Conservation (phyloP, 257 asterid genomes). For the Solanum gracilifrons region DNA sequence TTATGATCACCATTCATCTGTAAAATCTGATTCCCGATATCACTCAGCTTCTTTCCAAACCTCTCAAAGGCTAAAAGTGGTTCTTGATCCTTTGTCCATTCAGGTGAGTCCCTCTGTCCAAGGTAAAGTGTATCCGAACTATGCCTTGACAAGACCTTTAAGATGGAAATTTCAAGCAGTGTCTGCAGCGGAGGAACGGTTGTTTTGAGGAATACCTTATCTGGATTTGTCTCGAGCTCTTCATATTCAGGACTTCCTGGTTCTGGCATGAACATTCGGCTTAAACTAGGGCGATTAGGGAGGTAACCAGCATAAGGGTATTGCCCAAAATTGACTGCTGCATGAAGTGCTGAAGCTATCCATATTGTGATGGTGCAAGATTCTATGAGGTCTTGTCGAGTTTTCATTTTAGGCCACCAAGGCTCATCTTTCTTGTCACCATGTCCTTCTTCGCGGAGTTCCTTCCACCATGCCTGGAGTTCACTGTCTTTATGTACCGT, state of each 20-base stretch:
- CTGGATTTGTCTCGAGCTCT: slow-evolving; percentile 50
- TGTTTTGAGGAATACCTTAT: slow-evolving; percentile 45
- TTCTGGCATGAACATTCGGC: slow-evolving; percentile 62
- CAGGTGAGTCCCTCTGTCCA: slow-evolving; percentile 37
- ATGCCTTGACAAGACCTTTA: slow-evolving; percentile 64
- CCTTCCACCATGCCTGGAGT: slow-evolving; percentile 79
- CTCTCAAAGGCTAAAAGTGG: slow-evolving; percentile 36
- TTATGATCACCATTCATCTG: slow-evolving; percentile 31
- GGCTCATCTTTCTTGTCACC: slow-evolving; percentile 56
- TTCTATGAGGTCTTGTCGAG: slow-evolving; percentile 31
- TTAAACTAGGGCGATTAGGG: slow-evolving; percentile 55
- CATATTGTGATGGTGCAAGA: slow-evolving; percentile 67
- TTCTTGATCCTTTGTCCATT: slow-evolving; percentile 43
- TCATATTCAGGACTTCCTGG: slow-evolving; percentile 42
- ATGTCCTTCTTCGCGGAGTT: slow-evolving; percentile 51
- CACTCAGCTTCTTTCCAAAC: slow-evolving; percentile 37
- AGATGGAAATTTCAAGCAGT: slow-evolving; percentile 46
- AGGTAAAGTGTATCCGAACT: slow-evolving; percentile 53
- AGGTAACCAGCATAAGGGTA: slow-evolving; percentile 61
- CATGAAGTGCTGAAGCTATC: slow-evolving; percentile 79
- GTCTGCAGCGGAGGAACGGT: slow-evolving; percentile 46
- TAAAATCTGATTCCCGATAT: slow-evolving; percentile 29
- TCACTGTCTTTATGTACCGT: slow-evolving; percentile 34
- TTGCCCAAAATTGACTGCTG: slow-evolving; percentile 70
- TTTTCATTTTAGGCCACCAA: slow-evolving; percentile 78